Evolutionary conservation across 2,329 filamentous ascomycete genomes (phyloP).

Genomic region (Phaeophleospora eucalypticola): DNA sequence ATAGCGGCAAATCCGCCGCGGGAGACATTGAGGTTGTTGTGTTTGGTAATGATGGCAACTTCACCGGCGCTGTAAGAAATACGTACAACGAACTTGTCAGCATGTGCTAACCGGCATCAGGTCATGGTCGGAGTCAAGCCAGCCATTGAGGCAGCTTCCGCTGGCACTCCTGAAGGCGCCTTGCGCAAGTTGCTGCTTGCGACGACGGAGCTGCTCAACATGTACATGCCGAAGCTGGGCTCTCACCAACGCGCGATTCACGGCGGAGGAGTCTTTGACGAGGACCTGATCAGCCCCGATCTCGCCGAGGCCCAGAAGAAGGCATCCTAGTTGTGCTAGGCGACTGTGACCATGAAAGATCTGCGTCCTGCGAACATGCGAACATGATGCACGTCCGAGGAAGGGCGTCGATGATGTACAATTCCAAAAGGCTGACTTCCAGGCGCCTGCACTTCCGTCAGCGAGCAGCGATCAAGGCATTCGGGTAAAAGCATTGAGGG

Average conservation of each 20-base stretch:
- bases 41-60: slow-evolving; percentile 16
- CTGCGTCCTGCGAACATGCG: too few species aligned
- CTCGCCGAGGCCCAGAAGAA: slow-evolving; percentile 11
- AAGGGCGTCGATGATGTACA: too few species aligned
- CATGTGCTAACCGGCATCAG: not conserved
- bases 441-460: too few species aligned
- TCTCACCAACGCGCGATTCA: slow-evolving; percentile 26
- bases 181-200: slow-evolving; percentile 24
- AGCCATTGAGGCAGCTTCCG: slow-evolving; percentile 22
- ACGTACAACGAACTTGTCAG: not conserved
- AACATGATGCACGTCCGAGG: too few species aligned
- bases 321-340: not conserved
- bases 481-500: too few species aligned
- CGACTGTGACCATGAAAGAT: not conserved
- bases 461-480: too few species aligned
- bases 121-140: slow-evolving; percentile 20
- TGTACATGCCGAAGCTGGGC: slow-evolving; percentile 21
- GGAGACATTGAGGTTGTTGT: slow-evolving; percentile 16
- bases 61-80: slow-evolving; percentile 6
- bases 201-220: slow-evolving; percentile 24
- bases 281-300: slow-evolving; percentile 15
- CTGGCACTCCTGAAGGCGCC: slow-evolving; percentile 18
- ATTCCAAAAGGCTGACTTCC: too few species aligned
- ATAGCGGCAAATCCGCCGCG: not conserved
- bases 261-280: slow-evolving; percentile 27